Conservation (phyloP, 176 grass and related monocot species). For the Carex scoparia region DNA sequence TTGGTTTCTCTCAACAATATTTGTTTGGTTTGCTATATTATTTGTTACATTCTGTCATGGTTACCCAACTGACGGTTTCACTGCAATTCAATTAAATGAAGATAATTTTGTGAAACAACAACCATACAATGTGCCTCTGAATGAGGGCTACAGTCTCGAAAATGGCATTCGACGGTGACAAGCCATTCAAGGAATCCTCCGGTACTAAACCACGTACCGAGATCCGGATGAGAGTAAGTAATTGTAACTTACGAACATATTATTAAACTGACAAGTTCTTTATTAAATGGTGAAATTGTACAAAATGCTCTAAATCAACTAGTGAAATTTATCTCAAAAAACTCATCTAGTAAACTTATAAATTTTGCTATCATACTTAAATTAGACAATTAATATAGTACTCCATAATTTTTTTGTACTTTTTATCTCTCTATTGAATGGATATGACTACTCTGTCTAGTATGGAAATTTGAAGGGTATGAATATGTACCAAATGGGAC, state of each 20-base stretch:
- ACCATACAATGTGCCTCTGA: constrained; percentile 28
- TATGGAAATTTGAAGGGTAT: constrained; percentile 58
- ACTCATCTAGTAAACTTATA: too few relatives aligned
- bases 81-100: constrained; percentile 1
- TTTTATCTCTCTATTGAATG: not conserved
- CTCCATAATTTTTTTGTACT: not conserved
- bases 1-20: not conserved
- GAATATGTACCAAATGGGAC: constrained; percentile 35
- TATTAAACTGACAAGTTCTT: not conserved
- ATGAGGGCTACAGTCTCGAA: constrained; percentile 4
- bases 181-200: not conserved
- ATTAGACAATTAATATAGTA: too few relatives aligned
- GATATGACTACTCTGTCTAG: constrained; percentile 33
- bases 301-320: too few relatives aligned
- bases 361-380: too few relatives aligned
- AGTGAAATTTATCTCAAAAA: too few relatives aligned
- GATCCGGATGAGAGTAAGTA: not conserved
- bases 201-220: not conserved
- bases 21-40: not conserved
- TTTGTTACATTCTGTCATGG: not conserved
- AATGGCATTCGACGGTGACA: constrained; percentile 32
- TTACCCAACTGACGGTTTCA: constrained; percentile 32
- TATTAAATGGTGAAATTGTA: not conserved
- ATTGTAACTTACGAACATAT: not conserved
- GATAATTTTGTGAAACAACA: constrained; percentile 26